Base-by-base conservation (phyloP, 129 eudicot species). In the Flaveria trinervia region DNA sequence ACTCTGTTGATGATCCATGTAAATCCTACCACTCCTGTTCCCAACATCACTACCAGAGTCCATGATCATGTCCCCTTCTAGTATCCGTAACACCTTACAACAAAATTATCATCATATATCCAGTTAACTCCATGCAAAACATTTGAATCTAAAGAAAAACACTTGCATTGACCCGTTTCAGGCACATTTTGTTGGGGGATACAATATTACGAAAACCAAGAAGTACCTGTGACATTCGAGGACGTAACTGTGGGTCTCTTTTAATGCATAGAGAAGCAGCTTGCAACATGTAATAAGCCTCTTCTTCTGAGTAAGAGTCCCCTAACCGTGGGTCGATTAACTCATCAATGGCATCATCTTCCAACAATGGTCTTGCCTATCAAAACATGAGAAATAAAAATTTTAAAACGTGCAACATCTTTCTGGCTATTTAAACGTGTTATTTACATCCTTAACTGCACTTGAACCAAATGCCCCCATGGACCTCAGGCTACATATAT, bases 151-250 rank as follows among this genome's bases (percentile, higher is more conserved):
- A 45, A 45, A 45, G 49, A 9, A 36, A 56, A 56, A 56, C 3
- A 14, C 25, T 56, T 7, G 28, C 62, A 18, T 56, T 18, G 28
- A 56, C 28, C 62, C 12, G 28, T 18, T 56, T 56, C 62, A 5
- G 12, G 50, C 50, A 45, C 12, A 14, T 11, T 9, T 14, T 13
- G n/a, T 4, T 12, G 16, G 54, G 54, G 54, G 54, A 4, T 49
- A 43, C 4, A 13, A 43, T 10, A 67, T 5, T 23, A 26, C 18
- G 30, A 62, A 62, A 23, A 28, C 68, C 20, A 28, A 26, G 68
- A 70, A 26, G 50, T 87, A 94, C 99, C 92, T 91, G 99, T 71
- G 99, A 91, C 97, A 94, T 94, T 52, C 99, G 96, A 66, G 99
- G 97, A 39, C 97, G 88, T 16, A 83, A 76, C 49, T 94, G 99